Conservation (phyloP, 768 basidiomycete species). For the Sistotremastrum suecicum region DNA sequence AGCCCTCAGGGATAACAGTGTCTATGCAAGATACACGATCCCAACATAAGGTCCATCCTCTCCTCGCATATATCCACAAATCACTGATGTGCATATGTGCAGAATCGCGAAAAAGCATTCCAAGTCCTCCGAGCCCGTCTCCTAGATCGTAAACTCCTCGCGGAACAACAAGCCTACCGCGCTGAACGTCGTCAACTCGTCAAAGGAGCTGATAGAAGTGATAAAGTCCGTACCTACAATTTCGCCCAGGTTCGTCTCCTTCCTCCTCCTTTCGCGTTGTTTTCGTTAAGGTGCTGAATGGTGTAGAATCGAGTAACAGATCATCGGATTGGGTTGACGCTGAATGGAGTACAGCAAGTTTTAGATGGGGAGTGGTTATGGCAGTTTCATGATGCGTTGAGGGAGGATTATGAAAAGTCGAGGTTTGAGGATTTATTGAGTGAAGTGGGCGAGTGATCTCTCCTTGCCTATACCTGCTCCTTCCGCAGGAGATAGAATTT, state of each 20-base stretch:
- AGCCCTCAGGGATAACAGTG: conserved; percentile 86
- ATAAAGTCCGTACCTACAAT: conserved; percentile 95
- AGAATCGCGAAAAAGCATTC: conserved; percentile 93
- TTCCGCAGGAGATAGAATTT: too few species aligned
- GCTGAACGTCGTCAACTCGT: conserved; percentile 61
- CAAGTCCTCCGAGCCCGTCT: conserved; percentile 78
- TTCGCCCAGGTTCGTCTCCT: conserved; percentile 56
- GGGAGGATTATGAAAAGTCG: conserved; percentile 1
- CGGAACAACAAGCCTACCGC: conserved; percentile 57
- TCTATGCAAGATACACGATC: conserved; percentile 97
- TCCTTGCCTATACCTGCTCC: too few species aligned
- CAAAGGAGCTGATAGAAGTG: conserved; percentile 71
- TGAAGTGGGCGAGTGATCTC: too few species aligned
- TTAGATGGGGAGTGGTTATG: conserved; percentile 25
- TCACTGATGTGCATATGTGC: not conserved
- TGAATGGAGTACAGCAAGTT: conserved; percentile 20
- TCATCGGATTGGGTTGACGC: conserved; percentile 69
- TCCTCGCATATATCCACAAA: not conserved
- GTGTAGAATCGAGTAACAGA: conserved; percentile 81
- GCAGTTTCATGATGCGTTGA: conserved; percentile 17
- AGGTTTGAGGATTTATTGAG: too few species aligned
- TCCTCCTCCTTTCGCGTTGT: not conserved
- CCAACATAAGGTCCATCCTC: conserved; percentile 66
- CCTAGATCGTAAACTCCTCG: conserved; percentile 62
- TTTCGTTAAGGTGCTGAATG: not conserved